These are phyloP conservation scores for Starmera caribaea DNA, from an alignment of 805 yeast species.

Conservation along the genomic window DNA sequence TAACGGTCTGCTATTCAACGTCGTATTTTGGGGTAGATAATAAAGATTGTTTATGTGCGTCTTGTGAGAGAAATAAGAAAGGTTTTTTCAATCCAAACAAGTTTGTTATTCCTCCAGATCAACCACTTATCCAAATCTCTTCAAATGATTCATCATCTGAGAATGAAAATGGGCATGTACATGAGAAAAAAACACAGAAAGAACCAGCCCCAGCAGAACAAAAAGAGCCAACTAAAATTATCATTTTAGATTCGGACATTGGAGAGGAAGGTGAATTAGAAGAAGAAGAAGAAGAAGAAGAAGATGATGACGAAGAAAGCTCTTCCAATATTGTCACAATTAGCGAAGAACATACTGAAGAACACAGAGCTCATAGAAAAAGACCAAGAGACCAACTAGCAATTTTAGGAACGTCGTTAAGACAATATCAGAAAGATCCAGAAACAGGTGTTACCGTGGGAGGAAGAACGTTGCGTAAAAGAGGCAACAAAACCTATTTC, in stretches of 20 bases:
- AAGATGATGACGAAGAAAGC: no score
- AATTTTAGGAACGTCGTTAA: background rate
- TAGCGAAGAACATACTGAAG: constrained; percentile 2
- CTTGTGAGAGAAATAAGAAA: constrained; percentile 25
- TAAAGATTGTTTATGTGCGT: constrained; percentile 33
- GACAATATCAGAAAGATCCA: background rate
- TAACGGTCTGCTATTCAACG: constrained; percentile 32
- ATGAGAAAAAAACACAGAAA: background rate
- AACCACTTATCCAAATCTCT: constrained; percentile 1
- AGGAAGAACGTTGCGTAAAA: no score
- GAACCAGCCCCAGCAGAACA: background rate
- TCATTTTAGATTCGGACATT: background rate
- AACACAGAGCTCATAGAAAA: constrained; percentile 9
- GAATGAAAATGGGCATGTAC: background rate
- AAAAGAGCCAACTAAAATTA: background rate
- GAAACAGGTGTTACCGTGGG: no score
- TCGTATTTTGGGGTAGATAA: constrained; percentile 34
- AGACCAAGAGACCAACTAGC: constrained; percentile 4
- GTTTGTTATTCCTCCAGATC: constrained; percentile 5
- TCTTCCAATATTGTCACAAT: background rate
- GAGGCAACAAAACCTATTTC: no score
- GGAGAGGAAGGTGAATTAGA: constrained; percentile 1
- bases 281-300: background rate
- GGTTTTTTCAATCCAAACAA: constrained; percentile 22
- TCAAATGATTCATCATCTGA: background rate